These are phyloP conservation scores for Salvia rosmarinus DNA, from an alignment of 257 asterid genomes.

Conservation along the genomic window DNA sequence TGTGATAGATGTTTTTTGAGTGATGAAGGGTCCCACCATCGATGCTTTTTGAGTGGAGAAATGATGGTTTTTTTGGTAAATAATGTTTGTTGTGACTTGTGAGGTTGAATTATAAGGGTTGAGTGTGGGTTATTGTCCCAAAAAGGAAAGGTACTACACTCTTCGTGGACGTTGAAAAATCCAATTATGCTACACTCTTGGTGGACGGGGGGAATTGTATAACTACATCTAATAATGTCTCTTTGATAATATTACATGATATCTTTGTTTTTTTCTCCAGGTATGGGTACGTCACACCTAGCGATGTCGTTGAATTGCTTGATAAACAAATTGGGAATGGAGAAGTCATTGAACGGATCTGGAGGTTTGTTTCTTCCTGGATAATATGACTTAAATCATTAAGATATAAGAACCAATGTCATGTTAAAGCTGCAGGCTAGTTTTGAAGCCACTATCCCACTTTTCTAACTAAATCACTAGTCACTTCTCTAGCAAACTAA, in stretches of 20 bases:
- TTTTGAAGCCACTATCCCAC: constrained; percentile 15
- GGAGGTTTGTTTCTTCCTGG: constrained; percentile 69
- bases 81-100: too few species aligned
- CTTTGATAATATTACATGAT: constrained; percentile 14
- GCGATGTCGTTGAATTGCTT: constrained; percentile 79
- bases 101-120: too few species aligned
- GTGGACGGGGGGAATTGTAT: too few species aligned
- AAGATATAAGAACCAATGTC: constrained; percentile 11
- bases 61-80: too few species aligned
- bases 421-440: constrained; percentile 14
- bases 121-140: too few species aligned
- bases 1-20: too few species aligned
- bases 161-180: too few species aligned
- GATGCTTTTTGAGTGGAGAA: too few species aligned
- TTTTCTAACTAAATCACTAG: neutral
- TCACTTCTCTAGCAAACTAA: constrained; percentile 14
- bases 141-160: too few species aligned
- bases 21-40: too few species aligned
- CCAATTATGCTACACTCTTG: too few species aligned
- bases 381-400: neutral
- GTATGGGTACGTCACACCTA: constrained; percentile 97
- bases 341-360: constrained; percentile 69
- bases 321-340: constrained; percentile 85
- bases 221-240: constrained; percentile 20
- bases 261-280: constrained; percentile 49